phyloP scores from a whole-genome alignment of 768 basidiomycete genomes.

The Dictyophora rubrovolvata region DNA sequence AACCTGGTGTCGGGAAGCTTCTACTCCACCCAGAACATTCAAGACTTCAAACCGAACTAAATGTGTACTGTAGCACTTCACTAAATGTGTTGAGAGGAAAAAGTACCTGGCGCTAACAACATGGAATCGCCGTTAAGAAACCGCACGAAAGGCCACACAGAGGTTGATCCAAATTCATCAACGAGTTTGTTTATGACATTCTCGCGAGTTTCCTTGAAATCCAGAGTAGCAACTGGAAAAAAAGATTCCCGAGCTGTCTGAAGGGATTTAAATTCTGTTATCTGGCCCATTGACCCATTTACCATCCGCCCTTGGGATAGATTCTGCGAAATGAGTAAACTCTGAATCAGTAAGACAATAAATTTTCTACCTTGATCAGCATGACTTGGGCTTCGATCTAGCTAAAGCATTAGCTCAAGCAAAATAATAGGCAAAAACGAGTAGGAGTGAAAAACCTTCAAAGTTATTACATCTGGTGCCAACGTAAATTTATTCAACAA shows the following conservation, averaged over 20 bases:
- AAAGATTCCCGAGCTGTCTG: slow-evolving; percentile 30
- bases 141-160: slow-evolving; percentile 49
- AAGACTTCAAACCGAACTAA: slow-evolving; percentile 56
- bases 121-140: slow-evolving; percentile 40
- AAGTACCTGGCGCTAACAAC: slow-evolving; percentile 21
- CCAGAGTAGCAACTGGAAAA: slow-evolving; percentile 29
- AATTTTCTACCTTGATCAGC: slow-evolving; percentile 50
- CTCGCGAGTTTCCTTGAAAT: slow-evolving; percentile 13
- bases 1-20: slow-evolving; percentile 51
- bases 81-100: background rate
- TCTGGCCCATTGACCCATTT: slow-evolving; percentile 58
- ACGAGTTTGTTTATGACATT: background rate
- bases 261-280: slow-evolving; percentile 36
- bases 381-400: slow-evolving; percentile 81
- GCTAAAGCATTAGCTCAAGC: slow-evolving; percentile 2
- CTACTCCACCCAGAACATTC: slow-evolving; percentile 45
- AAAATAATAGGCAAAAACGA: slow-evolving; percentile 14
- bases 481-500: slow-evolving; percentile 52
- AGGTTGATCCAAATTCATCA: slow-evolving; percentile 5
- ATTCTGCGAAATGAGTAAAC: slow-evolving; percentile 34
- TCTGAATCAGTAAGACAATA: background rate
- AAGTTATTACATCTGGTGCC: slow-evolving; percentile 34
- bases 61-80: slow-evolving; percentile 19
- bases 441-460: slow-evolving; percentile 43
- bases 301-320: slow-evolving; percentile 57